Evolutionary conservation across 73 alveolate species (phyloP), one percentile per base, ranked within the genome.

Genomic region (Strombidium stylifer): DNA sequence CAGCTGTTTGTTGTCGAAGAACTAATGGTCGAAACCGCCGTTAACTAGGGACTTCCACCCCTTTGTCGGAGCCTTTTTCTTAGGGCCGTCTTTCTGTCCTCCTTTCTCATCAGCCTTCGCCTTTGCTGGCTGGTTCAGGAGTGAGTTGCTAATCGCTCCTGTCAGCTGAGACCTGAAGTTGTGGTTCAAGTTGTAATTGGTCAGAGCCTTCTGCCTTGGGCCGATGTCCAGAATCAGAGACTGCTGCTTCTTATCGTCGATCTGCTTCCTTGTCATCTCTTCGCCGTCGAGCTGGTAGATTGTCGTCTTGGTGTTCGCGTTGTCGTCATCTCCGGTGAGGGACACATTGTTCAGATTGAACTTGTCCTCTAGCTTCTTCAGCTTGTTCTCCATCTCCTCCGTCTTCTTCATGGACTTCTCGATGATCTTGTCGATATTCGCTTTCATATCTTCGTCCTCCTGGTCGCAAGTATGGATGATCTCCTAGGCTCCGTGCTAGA

Each of bases 1-100:
- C 11, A 90, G 60, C 61, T 88, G 84, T 16, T 67, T 80, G 25
- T 61, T 68, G 65, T 88, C 96, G 62, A 79, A 90, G 86, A 90
- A 91, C 79, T 90, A 93, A 47, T 84, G 95, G 30, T 60, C 84
- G 64, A 87, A 89, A 30, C 97, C 97, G 10, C 97, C 97, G 18
- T 83, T 88, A 2, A 85, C 93, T 1, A 65, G 46, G 7, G 89
- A 86, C 67, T 82, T 84, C 96, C 97, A 94, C 30, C 97, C 97
- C 47, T 64, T 91, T 44, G 87, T 67, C 62, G 87, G 84, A 64
- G 91, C 91, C 41, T 81, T 82, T 65, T 94, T 92, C 44, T 90
- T 87, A 10, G 67, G 14, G 10, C 21, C 18, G 5, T 67, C 67
- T 6, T 32, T 32, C n/a, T 10, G n/a, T 6, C 10, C 42, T 16